phyloP scores from a whole-genome alignment of 768 basidiomycete species.

The Crucibulum laeve region DNA sequence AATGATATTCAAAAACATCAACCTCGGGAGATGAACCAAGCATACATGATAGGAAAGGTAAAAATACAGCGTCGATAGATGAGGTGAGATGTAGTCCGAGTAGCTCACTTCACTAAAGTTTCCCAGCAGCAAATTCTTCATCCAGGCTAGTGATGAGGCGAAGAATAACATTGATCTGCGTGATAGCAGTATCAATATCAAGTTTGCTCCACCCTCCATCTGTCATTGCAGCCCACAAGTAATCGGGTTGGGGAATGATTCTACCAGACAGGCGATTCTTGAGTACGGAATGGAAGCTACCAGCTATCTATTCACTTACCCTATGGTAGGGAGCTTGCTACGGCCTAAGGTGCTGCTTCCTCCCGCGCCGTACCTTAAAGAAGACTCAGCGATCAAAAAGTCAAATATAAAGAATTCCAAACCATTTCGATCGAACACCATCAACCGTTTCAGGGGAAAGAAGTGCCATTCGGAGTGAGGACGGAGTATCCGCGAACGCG shows the following conservation, averaged over 20 bases:
- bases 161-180: conserved; percentile 24
- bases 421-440: conserved; percentile 15
- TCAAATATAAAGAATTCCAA: not conserved
- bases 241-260: conserved; percentile 26
- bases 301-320: conserved; percentile 16
- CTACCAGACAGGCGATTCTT: conserved; percentile 5
- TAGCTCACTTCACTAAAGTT: not conserved
- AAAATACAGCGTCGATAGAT: no score
- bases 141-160: conserved; percentile 17
- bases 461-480: conserved; percentile 22
- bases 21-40: no score
- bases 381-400: not conserved
- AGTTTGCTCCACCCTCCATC: conserved; percentile 27
- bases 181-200: conserved; percentile 16
- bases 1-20: no score
- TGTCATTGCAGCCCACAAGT: conserved; percentile 21
- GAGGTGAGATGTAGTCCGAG: conserved; percentile 3
- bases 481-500: conserved; percentile 20
- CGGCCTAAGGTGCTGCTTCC: conserved; percentile 22
- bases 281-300: not conserved
- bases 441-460: conserved; percentile 19
- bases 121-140: conserved; percentile 11
- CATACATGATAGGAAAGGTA: not conserved
- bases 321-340: conserved; percentile 21
- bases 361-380: conserved; percentile 21